Percentiles rank a stretch among this genome's conserved stretches.
phyloP scores from a whole-genome alignment of 306 rosid genomes.

The Cucurbita maxima region DNA sequence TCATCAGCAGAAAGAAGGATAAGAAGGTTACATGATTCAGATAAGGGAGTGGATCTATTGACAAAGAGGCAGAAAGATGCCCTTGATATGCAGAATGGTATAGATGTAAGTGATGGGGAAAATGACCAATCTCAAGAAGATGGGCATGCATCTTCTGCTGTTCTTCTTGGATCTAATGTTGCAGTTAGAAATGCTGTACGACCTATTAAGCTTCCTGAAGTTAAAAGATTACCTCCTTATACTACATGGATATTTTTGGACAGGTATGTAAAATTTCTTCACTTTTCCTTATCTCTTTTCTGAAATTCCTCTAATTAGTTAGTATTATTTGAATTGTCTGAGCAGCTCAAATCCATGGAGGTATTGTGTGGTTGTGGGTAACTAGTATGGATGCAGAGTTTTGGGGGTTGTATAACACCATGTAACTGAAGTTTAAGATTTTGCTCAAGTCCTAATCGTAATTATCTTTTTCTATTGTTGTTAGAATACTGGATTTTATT shows the following conservation, averaged over 20 bases:
- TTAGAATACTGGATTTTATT: neutral
- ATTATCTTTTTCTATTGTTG: neutral
- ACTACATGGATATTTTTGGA: conserved; percentile 96
- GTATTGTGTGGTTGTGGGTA: neutral
- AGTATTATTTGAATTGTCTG: neutral
- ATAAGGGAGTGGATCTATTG: conserved; percentile 42
- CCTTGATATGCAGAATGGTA: conserved; percentile 67
- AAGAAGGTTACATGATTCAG: conserved; percentile 12
- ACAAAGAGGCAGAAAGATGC: conserved; percentile 81
- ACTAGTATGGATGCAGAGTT: neutral
- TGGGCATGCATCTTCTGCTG: conserved; percentile 64
- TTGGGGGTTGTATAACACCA: neutral
- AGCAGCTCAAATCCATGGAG: neutral
- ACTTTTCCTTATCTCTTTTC: conserved; percentile 8
- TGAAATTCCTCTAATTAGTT: neutral
- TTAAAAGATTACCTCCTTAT: conserved; percentile 79
- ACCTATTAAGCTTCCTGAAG: conserved; percentile 75
- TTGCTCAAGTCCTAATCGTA: neutral
- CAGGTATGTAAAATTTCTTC: conserved; percentile 39
- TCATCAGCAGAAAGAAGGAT: conserved; percentile 49
- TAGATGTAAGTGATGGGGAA: conserved; percentile 43
- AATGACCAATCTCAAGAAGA: conserved; percentile 58
- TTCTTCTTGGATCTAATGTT: conserved; percentile 87
- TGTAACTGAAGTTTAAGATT: neutral
- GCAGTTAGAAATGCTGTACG: conserved; percentile 87